Conservation (phyloP, 108 stramenopile species). For the Pseudonitzschia delicatissima region DNA sequence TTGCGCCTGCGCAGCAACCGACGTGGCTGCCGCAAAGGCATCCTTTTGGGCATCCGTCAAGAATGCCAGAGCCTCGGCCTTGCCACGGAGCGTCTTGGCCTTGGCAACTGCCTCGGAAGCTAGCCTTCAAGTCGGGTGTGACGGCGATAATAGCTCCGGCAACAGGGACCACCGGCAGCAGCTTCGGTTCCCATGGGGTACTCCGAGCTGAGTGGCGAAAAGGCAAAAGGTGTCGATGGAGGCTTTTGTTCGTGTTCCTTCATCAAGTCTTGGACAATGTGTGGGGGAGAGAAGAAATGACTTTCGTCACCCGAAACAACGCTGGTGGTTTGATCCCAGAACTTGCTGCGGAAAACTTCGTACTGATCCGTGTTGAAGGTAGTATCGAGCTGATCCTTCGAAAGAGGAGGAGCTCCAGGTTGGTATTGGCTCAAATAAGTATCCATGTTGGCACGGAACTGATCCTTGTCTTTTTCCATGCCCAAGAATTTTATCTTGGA, state of each 20-base stretch:
- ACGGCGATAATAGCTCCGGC: constrained; percentile 72
- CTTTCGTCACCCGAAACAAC: constrained; percentile 76
- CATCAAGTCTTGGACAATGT: constrained; percentile 58
- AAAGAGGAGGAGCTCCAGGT: constrained; percentile 65
- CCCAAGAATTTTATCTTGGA: constrained; percentile 64
- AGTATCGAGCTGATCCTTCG: constrained; percentile 55
- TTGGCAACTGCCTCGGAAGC: constrained; percentile 59
- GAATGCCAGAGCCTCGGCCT: constrained; percentile 81
- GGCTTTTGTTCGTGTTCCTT: constrained; percentile 39
- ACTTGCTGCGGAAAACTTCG: constrained; percentile 74
- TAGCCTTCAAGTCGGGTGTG: constrained; percentile 61
- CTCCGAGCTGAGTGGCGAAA: constrained; percentile 44
- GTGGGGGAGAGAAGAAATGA: constrained; percentile 63
- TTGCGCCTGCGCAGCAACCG: constrained; percentile 53
- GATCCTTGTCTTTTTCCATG: constrained; percentile 81
- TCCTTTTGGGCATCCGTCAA: constrained; percentile 57
- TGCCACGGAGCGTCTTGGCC: constrained; percentile 57
- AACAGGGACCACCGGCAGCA: constrained; percentile 66
- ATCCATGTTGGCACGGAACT: constrained; percentile 69
- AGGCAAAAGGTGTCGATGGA: constrained; percentile 50
- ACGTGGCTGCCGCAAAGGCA: constrained; percentile 65
- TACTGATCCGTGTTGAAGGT: constrained; percentile 76
- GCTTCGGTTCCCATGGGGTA: constrained; percentile 37
- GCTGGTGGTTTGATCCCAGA: constrained; percentile 72
- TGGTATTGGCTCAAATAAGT: constrained; percentile 77